Percentiles rank a stretch among this genome's conserved stretches.
Evolutionary conservation across 140 eudicot genomes (phyloP).

Genomic region (Stevia rebaudiana): DNA sequence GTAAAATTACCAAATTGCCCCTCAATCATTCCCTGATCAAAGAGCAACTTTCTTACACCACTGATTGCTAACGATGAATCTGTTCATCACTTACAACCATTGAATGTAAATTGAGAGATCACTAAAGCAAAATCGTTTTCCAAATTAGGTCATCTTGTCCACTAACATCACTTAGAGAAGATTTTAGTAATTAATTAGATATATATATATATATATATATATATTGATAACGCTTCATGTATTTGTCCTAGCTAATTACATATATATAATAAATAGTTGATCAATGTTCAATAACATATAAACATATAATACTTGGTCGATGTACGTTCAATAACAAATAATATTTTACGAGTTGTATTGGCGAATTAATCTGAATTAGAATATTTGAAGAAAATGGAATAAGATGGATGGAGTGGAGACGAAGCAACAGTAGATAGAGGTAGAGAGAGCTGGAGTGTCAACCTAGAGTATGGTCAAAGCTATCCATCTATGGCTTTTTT

Average conservation of each 20-base stretch:
- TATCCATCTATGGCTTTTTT: conserved; percentile 17
- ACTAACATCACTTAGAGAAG: neutral
- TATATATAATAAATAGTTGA: too few relatives aligned
- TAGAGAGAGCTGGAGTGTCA: conserved; percentile 53
- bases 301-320: too few relatives aligned
- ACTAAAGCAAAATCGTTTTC: conserved; percentile 4
- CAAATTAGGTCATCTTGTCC: conserved; percentile 17
- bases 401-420: conserved; percentile 51
- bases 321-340: too few relatives aligned
- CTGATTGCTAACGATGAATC: neutral
- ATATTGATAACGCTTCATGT: too few relatives aligned
- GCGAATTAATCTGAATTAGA: neutral
- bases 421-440: conserved; percentile 39
- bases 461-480: conserved; percentile 61
- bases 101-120: too few relatives aligned
- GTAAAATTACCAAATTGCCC: conserved; percentile 17
- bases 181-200: too few relatives aligned
- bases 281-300: too few relatives aligned
- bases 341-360: too few relatives aligned
- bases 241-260: too few relatives aligned
- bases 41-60: conserved; percentile 17
- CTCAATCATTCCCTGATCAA: conserved; percentile 1
- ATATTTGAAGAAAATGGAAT: neutral
- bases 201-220: too few relatives aligned
- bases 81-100: too few relatives aligned